phyloP scores from a whole-genome alignment of 305 asterid genomes.

The Stenogyne calaminthoides region DNA sequence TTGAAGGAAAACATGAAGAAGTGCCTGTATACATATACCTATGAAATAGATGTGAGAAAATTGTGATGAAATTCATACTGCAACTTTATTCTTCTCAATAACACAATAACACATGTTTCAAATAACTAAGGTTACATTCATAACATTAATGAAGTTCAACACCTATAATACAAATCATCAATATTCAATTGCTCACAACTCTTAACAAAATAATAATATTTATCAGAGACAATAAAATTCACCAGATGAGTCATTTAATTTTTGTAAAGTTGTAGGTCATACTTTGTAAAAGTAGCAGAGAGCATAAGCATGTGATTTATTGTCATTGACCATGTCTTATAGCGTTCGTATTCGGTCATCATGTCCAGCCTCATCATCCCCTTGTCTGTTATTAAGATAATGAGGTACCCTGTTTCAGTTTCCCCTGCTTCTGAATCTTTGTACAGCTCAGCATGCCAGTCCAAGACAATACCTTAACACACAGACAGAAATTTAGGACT shows the following conservation, averaged over 20 bases:
- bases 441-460: slow-evolving; percentile 71
- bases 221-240: slow-evolving; percentile 10
- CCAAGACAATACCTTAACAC: slow-evolving; percentile 63
- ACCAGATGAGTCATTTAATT: slow-evolving; percentile 26
- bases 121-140: slow-evolving; percentile 19
- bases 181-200: slow-evolving; percentile 20
- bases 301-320: slow-evolving; percentile 83
- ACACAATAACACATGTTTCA: background rate
- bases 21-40: background rate
- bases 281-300: slow-evolving; percentile 60
- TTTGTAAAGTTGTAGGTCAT: slow-evolving; percentile 59
- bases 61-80: background rate
- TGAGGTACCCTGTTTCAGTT: slow-evolving; percentile 60
- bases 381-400: slow-evolving; percentile 67
- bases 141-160: slow-evolving; percentile 27
- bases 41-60: background rate
- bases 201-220: slow-evolving; percentile 10
- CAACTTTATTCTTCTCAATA: background rate
- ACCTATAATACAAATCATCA: slow-evolving; percentile 29
- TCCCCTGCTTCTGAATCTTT: slow-evolving; percentile 60
- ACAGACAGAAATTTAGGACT: background rate
- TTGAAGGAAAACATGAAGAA: background rate
- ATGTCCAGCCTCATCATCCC: slow-evolving; percentile 76
- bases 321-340: slow-evolving; percentile 78
- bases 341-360: slow-evolving; percentile 62